phyloP scores from a whole-genome alignment of 306 rosid species.

The Cicer chorassanicum region DNA sequence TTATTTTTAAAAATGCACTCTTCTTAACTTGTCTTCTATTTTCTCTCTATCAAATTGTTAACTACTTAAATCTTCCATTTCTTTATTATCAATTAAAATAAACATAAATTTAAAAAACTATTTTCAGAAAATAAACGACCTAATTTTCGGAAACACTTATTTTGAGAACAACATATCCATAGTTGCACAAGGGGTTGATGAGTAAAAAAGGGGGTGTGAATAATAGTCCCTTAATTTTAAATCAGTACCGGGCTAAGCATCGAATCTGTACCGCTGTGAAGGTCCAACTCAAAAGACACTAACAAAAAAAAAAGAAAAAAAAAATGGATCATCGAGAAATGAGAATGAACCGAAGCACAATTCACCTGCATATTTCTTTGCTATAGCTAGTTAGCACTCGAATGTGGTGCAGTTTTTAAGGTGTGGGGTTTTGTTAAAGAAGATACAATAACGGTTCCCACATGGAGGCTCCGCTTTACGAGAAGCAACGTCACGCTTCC shows the following conservation, averaged over 20 bases:
- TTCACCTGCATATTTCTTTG: background rate
- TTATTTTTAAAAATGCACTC: too few relatives aligned
- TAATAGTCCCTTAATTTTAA: too few relatives aligned
- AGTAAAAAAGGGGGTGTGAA: too few relatives aligned
- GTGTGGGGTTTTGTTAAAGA: conserved; percentile 50
- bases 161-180: too few relatives aligned
- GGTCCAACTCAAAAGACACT: background rate
- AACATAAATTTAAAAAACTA: too few relatives aligned
- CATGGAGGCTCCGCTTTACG: conserved; percentile 75
- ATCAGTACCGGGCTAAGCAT: background rate
- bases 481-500: conserved; percentile 79
- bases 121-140: too few relatives aligned
- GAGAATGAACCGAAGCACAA: conserved; percentile 33
- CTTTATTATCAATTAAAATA: too few relatives aligned
- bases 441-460: conserved; percentile 39
- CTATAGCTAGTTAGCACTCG: conserved; percentile 38
- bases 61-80: too few relatives aligned
- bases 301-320: background rate
- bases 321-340: conserved; percentile 29
- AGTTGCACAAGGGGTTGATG: too few relatives aligned
- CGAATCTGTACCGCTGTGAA: background rate
- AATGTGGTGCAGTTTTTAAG: conserved; percentile 50
- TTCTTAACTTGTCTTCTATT: too few relatives aligned
- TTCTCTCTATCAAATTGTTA: too few relatives aligned
- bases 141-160: too few relatives aligned